Conservation (phyloP, 2,329 filamentous ascomycete genomes). For the Hortaea werneckii region DNA sequence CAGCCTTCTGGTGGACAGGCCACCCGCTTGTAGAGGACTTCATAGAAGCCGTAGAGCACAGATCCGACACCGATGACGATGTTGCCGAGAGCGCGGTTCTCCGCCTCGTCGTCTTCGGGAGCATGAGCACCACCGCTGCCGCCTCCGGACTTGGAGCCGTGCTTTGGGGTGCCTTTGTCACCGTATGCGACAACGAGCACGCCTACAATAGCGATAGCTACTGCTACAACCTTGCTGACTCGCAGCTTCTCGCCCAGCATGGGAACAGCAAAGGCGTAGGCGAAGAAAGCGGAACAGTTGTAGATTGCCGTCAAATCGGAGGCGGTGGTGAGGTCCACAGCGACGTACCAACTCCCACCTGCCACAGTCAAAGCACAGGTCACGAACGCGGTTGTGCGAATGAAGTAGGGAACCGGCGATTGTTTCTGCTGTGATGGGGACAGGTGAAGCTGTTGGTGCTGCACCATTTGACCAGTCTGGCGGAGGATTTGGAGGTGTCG, state of each 20-base stretch:
- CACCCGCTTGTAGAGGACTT: constrained; percentile 88
- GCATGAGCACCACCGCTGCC: constrained; percentile 39
- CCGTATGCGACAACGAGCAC: constrained; percentile 95
- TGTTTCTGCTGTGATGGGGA: constrained; percentile 35
- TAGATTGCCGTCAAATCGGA: constrained; percentile 96
- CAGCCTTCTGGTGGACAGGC: constrained; percentile 89
- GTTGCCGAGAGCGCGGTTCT: constrained; percentile 70
- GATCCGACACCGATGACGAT: constrained; percentile 84
- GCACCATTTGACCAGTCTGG: constrained; percentile 73
- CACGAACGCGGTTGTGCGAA: constrained; percentile 68
- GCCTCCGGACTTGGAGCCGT: constrained; percentile 46
- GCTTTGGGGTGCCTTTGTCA: constrained; percentile 46
- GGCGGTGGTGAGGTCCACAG: constrained; percentile 84
- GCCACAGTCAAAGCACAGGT: constrained; percentile 81
- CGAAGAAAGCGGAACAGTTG: constrained; percentile 98
- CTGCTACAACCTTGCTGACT: constrained; percentile 75
- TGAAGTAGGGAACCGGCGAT: constrained; percentile 61
- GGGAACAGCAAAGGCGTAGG: constrained; percentile 91
- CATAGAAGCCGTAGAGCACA: constrained; percentile 91
- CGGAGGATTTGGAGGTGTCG: constrained; percentile 53
- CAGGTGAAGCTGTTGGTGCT: constrained; percentile 63
- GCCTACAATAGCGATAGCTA: constrained; percentile 75
- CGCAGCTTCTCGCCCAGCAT: constrained; percentile 76
- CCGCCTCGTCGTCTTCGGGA: constrained; percentile 43
- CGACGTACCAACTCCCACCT: constrained; percentile 89